These are phyloP conservation scores for Cercospora citrullina DNA, from an alignment of 2,329 filamentous ascomycete species.

Conservation along the genomic window DNA sequence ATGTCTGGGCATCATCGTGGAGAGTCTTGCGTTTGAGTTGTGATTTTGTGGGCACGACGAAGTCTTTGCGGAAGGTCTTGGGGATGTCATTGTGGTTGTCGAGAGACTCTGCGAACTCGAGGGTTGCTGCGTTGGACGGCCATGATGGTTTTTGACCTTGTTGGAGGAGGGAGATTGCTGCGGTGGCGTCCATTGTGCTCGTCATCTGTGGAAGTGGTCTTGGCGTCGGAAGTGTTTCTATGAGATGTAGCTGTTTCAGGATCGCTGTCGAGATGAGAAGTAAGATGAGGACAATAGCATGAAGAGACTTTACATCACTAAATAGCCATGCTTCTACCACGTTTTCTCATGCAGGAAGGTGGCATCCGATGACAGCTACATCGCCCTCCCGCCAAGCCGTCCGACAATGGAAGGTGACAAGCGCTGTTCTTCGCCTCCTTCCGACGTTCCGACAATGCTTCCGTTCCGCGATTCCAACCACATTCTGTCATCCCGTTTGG, in stretches of 20 bases:
- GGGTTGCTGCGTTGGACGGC: constrained; percentile 29
- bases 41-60: constrained; percentile 71
- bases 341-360: constrained; percentile 7
- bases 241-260: not conserved
- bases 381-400: not conserved
- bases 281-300: not conserved
- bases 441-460: constrained; percentile 2
- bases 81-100: constrained; percentile 27
- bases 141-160: constrained; percentile 29
- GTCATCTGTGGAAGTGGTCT: not conserved
- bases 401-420: constrained; percentile 15
- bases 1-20: constrained; percentile 29
- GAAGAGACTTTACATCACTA: not conserved
- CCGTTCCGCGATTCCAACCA: not conserved
- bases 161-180: constrained; percentile 30
- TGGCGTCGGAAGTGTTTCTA: not conserved
- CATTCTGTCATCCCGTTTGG: not conserved
- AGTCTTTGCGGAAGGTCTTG: constrained; percentile 51
- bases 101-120: constrained; percentile 32
- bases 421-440: not conserved
- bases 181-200: constrained; percentile 30
- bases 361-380: constrained; percentile 8
- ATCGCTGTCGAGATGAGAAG: not conserved
- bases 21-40: constrained; percentile 67
- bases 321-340: constrained; percentile 5